Base-by-base conservation (phyloP, 176 grass and related monocot species). In the Ensete glaucum region DNA sequence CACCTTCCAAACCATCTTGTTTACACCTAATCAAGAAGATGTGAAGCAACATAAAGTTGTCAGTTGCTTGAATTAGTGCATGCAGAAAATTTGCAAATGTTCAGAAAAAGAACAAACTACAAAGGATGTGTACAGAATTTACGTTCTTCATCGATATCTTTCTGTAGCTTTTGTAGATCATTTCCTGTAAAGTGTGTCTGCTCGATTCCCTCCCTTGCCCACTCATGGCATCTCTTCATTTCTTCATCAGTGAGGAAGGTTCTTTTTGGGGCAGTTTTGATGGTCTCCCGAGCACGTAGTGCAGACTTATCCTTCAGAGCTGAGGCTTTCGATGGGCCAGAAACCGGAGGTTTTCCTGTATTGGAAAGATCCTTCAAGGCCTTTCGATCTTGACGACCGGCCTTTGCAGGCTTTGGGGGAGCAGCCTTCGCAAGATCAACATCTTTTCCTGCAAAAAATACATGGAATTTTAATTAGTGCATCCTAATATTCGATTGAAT, bases 171-270 rank as follows among this genome's bases (percentile, higher is more conserved):
- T 58, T 88, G 89, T 27, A 72, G 53, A 73, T 85, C 85, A 85
- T 85, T 78, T 70, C 80, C 85, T 12, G 83, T 88, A 48, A 85
- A 81, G 17, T 88, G 80, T 72, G 80, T 26, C 3, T 54, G 52
- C 57, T 91, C 89, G 70, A 83, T 76, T 14, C 89, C 89, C 76
- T 85, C 82, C 77, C 85, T 91, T 8, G 83, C 85, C 85, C 85
- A 91, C 24, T 88, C 89, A 79, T 75, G 80, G 19, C 85, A 88
- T n/a, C 77, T 85, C 69, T 56, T 52, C 13, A 72, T 81, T 43
- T 86, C 81, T n/a, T 88, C 82, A 80, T 87, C 80, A 67, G 82
- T 25, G 56, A 82, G 64, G 53, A 91, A 74, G 52, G 55, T 62
- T 71, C 71, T 64, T 71, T 87, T 83, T 21, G 74, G 2, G 34